Evolutionary conservation across 2,329 filamentous ascomycete species (phyloP).

Genomic region (Xylaria sp.): DNA sequence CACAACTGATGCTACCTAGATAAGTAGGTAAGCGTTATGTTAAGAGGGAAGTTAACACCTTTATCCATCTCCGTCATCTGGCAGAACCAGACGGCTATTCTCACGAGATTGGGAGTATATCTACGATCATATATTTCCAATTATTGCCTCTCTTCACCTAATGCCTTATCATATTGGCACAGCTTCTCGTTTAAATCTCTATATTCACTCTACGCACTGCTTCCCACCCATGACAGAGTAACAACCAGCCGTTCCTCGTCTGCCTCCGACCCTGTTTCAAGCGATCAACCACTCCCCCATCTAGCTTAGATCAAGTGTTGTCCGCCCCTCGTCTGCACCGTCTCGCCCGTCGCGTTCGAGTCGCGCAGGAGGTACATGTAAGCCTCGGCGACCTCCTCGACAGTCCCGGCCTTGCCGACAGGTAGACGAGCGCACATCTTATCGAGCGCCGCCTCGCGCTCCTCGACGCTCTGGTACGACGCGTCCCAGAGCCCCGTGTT

Average conservation of each 20-base stretch:
- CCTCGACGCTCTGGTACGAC: constrained; percentile 33
- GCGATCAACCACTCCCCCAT: too few relatives aligned
- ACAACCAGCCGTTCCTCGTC: neutral
- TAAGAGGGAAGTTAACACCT: too few relatives aligned
- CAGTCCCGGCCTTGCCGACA: constrained; percentile 38
- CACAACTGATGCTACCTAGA: too few relatives aligned
- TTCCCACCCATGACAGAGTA: neutral
- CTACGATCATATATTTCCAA: too few relatives aligned
- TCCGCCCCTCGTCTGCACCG: constrained; percentile 46
- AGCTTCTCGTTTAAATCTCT: neutral
- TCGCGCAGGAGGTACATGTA: constrained; percentile 49
- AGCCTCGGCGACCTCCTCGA: constrained; percentile 48
- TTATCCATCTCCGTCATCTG: too few relatives aligned
- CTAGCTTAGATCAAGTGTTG: constrained; percentile 32
- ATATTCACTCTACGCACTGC: neutral
- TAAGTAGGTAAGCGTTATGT: too few relatives aligned
- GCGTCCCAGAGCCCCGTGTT: constrained; percentile 47
- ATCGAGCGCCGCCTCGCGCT: constrained; percentile 28
- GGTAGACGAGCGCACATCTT: constrained; percentile 29
- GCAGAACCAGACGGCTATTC: too few relatives aligned
- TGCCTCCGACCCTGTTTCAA: neutral
- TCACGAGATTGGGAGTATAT: too few relatives aligned
- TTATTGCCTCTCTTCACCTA: neutral
- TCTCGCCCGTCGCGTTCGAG: constrained; percentile 47
- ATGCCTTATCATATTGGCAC: neutral